Percentiles rank a stretch among this genome's conserved stretches.
Conservation (phyloP, 2,329 filamentous ascomycete species). For the Colletotrichum aenigma region DNA sequence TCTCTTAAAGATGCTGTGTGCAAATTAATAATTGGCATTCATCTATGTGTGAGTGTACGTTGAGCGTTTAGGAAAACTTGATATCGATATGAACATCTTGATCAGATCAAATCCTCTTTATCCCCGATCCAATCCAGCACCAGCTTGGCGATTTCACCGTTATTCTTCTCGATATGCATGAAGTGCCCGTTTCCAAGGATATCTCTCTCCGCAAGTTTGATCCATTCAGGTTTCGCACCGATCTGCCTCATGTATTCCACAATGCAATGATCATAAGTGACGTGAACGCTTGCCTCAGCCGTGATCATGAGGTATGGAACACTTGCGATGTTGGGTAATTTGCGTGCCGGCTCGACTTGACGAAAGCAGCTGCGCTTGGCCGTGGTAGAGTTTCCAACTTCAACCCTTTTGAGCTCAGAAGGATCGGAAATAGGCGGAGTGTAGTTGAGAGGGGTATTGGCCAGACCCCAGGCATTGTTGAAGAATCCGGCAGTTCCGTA, state of each 20-base stretch:
- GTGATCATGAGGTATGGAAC: conserved; percentile 56
- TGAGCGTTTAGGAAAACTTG: not conserved
- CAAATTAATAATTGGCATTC: not conserved
- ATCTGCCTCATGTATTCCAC: conserved; percentile 56
- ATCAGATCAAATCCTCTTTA: not conserved
- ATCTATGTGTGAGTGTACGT: not conserved
- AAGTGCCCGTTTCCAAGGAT: conserved; percentile 61
- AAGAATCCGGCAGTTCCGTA: conserved; percentile 3
- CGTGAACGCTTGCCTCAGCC: conserved; percentile 56
- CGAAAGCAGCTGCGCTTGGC: not conserved
- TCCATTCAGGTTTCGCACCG: conserved; percentile 46
- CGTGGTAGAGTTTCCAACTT: conserved; percentile 7
- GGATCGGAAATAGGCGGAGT: conserved; percentile 33
- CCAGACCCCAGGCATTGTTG: conserved; percentile 40
- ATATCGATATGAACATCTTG: not conserved
- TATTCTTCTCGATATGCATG: conserved; percentile 59
- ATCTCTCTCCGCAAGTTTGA: conserved; percentile 44
- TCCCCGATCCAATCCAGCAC: conserved; percentile 40
- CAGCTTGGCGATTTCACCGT: conserved; percentile 40
- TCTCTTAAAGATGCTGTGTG: not conserved
- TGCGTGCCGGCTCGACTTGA: conserved; percentile 27
- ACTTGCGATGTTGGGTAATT: conserved; percentile 50
- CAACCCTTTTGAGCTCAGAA: not conserved
- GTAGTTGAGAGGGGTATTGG: conserved; percentile 45
- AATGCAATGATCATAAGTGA: conserved; percentile 58